Evolutionary conservation across 169 alveolate species (phyloP).

Genomic region (Hepatocystis sp.): DNA sequence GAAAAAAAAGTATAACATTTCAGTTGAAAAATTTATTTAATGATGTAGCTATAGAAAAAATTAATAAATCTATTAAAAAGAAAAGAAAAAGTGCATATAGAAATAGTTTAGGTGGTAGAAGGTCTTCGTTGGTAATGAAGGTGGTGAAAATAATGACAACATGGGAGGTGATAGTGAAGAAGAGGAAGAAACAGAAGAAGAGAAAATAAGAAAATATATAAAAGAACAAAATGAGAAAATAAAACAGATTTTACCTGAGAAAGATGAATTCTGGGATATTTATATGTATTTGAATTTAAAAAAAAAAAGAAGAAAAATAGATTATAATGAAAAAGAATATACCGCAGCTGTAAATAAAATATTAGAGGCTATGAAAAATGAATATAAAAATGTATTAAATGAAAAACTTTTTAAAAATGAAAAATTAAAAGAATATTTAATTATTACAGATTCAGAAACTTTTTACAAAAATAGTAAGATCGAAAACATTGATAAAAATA

Average conservation of each 20-base stretch:
- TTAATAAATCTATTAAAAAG: slow-evolving; percentile 26
- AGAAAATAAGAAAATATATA: slow-evolving; percentile 36
- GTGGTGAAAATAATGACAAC: background rate
- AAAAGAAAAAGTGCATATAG: slow-evolving; percentile 30
- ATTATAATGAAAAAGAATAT: slow-evolving; percentile 38
- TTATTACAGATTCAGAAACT: slow-evolving; percentile 10
- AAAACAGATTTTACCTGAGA: slow-evolving; percentile 46
- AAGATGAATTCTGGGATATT: slow-evolving; percentile 68
- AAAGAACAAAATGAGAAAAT: slow-evolving; percentile 53
- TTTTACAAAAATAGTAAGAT: slow-evolving; percentile 36
- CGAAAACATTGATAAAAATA: slow-evolving; percentile 28
- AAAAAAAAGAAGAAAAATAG: slow-evolving; percentile 65
- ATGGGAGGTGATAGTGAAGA: slow-evolving; percentile 1
- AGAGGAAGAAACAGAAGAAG: slow-evolving; percentile 56
- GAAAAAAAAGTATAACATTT: slow-evolving; percentile 43
- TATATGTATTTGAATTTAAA: slow-evolving; percentile 63
- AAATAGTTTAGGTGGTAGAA: slow-evolving; percentile 11
- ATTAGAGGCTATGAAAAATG: slow-evolving; percentile 15
- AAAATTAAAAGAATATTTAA: slow-evolving; percentile 31
- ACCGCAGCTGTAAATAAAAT: slow-evolving; percentile 33
- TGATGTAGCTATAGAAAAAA: slow-evolving; percentile 39
- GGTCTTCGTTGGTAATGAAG: background rate
- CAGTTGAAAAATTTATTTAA: slow-evolving; percentile 67
- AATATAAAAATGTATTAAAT: slow-evolving; percentile 29
- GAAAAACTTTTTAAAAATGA: slow-evolving; percentile 51